Percentiles rank a stretch among this genome's conserved stretches.
phyloP scores from a whole-genome alignment of 2,329 filamentous ascomycete genomes.

The Chalaropsis thielavioides region DNA sequence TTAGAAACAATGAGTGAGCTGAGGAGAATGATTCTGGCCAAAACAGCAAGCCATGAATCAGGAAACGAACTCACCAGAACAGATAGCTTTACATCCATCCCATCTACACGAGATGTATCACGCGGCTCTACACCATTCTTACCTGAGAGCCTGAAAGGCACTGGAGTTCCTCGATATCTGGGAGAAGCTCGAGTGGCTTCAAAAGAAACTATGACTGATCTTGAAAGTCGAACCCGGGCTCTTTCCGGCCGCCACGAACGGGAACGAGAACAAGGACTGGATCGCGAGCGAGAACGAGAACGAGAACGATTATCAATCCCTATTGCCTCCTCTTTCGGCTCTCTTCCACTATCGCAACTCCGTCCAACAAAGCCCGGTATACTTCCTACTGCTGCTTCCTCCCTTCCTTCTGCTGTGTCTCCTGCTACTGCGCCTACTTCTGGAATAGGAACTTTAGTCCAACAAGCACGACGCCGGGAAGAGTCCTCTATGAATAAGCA shows the following conservation, averaged over 20 bases:
- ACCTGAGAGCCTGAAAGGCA: constrained; percentile 6
- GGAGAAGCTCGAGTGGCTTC: constrained; percentile 13
- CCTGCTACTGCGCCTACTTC: background rate
- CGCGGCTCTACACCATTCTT: constrained; percentile 9
- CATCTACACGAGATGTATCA: constrained; percentile 9
- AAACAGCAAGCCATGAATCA: background rate
- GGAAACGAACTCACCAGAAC: constrained; percentile 6
- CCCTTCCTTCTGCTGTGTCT: constrained; percentile 5
- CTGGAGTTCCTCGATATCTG: constrained; percentile 1
- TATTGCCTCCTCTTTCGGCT: background rate
- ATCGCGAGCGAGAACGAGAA: background rate
- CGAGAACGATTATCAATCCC: background rate
- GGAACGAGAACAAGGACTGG: constrained; percentile 2
- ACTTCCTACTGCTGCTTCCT: background rate
- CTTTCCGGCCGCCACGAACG: constrained; percentile 9
- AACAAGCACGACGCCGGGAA: constrained; percentile 10
- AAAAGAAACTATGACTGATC: constrained; percentile 16
- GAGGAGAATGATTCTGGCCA: constrained; percentile 8
- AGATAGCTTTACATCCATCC: background rate
- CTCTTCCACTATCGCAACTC: background rate
- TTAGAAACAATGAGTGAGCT: constrained; percentile 31
- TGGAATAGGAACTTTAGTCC: constrained; percentile 11
- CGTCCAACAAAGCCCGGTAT: background rate
- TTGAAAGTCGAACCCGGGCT: constrained; percentile 13
- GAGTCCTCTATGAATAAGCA: background rate